Evolutionary conservation across 768 basidiomycete genomes (phyloP).

Genomic region (Leccinum truebloodii): DNA sequence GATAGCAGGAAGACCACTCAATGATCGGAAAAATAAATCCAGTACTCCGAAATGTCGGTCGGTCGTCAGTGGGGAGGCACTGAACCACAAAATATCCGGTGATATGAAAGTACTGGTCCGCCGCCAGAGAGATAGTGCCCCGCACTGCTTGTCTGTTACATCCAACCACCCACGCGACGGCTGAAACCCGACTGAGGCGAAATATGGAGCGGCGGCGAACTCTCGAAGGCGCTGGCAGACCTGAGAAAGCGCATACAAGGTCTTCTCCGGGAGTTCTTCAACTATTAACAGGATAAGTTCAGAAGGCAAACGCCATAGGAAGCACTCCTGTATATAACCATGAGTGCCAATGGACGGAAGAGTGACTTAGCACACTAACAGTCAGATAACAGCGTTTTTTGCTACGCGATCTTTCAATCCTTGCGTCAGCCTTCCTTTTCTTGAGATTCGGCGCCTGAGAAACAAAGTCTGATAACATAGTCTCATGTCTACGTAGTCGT

Average conservation of each 20-base stretch:
- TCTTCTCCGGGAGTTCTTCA: background rate
- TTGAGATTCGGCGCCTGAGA: too few species aligned
- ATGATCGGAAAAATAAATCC: background rate
- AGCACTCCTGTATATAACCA: background rate
- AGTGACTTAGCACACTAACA: too few species aligned
- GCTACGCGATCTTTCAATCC: too few species aligned
- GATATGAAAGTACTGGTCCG: background rate
- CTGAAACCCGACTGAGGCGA: background rate
- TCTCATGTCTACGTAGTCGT: too few species aligned
- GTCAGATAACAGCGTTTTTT: too few species aligned
- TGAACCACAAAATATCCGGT: background rate
- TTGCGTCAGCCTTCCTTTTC: too few species aligned
- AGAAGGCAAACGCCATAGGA: background rate
- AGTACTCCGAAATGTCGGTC: background rate
- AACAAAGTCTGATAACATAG: too few species aligned
- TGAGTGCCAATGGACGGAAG: too few species aligned
- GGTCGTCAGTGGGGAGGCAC: background rate
- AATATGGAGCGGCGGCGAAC: background rate
- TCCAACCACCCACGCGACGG: background rate
- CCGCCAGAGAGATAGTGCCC: background rate
- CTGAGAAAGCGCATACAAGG: background rate
- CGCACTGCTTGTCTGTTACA: background rate
- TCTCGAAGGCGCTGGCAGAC: background rate
- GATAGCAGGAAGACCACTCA: background rate
- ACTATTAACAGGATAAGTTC: background rate